A percentile compares a stretch with the other conserved stretches of the same genome.
These are phyloP conservation scores for Agrocybe chaxingu DNA, from an alignment of 768 basidiomycete genomes.

Conservation along the genomic window DNA sequence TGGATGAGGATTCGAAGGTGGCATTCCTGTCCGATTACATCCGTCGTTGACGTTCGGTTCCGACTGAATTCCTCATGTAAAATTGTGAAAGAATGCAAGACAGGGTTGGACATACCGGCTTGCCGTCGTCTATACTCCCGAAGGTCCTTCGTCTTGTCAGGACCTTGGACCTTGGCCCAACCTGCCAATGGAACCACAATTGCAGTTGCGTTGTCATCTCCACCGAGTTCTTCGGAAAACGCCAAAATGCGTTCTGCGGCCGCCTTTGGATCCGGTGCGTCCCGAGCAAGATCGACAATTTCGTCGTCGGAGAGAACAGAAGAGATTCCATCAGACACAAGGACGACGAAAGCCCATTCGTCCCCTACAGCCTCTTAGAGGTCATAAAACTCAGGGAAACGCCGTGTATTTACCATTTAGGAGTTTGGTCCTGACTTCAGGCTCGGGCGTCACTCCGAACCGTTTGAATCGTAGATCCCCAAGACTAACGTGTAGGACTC, in stretches of 20 bases:
- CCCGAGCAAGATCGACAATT: conserved; percentile 84
- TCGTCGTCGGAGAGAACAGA: conserved; percentile 92
- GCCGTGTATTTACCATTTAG: conserved; percentile 55
- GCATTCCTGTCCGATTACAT: conserved; percentile 39
- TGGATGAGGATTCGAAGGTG: conserved; percentile 2
- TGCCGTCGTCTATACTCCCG: conserved; percentile 75
- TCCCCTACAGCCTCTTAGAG: conserved; percentile 42
- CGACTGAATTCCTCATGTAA: conserved; percentile 35
- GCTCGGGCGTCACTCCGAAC: conserved; percentile 91
- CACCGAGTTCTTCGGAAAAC: conserved; percentile 85
- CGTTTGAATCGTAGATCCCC: conserved; percentile 89
- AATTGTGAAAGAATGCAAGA: neutral
- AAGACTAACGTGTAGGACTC: conserved; percentile 44
- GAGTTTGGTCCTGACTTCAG: conserved; percentile 76
- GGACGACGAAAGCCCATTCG: conserved; percentile 83
- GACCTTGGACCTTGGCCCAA: conserved; percentile 81
- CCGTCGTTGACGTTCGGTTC: conserved; percentile 62
- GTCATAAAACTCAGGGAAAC: neutral
- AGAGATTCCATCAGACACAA: conserved; percentile 93
- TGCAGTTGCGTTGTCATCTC: conserved; percentile 89
- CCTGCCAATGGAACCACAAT: conserved; percentile 90
- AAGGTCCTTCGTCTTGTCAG: conserved; percentile 78
- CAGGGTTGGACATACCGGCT: conserved; percentile 41
- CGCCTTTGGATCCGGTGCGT: conserved; percentile 62
- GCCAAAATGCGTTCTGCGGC: conserved; percentile 83